phyloP scores from a whole-genome alignment of 2,329 filamentous ascomycete genomes.

The Clonostachys rosea region DNA sequence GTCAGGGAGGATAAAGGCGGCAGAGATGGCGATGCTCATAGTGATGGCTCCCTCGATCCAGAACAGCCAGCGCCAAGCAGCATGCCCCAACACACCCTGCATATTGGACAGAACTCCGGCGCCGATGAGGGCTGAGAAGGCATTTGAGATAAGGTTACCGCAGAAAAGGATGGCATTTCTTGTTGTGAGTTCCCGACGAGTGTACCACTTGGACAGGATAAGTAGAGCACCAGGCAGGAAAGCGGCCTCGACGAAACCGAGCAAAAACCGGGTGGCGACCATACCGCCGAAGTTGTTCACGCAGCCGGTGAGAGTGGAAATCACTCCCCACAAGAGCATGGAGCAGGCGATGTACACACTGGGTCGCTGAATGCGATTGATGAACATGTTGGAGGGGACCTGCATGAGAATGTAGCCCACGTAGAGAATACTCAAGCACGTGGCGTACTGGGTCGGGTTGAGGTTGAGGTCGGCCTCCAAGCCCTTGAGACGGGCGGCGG shows the following conservation, averaged over 20 bases:
- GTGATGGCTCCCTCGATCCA: slow-evolving; percentile 52
- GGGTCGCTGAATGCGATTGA: slow-evolving; percentile 36
- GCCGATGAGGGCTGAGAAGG: slow-evolving; percentile 54
- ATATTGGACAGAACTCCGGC: slow-evolving; percentile 56
- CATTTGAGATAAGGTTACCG: slow-evolving; percentile 54
- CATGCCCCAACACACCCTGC: slow-evolving; percentile 46
- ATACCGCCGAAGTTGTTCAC: slow-evolving; percentile 27
- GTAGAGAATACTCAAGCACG: slow-evolving; percentile 14
- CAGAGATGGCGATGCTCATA: slow-evolving; percentile 39
- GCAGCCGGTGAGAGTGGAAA: slow-evolving; percentile 26
- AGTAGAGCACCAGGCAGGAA: slow-evolving; percentile 32
- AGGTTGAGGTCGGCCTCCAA: slow-evolving; percentile 53
- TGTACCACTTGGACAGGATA: slow-evolving; percentile 25
- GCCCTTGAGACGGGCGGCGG: slow-evolving; percentile 60
- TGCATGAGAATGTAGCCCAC: slow-evolving; percentile 39
- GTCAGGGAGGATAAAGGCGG: slow-evolving; percentile 47
- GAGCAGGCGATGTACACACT: slow-evolving; percentile 32
- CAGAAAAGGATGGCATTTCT: slow-evolving; percentile 55
- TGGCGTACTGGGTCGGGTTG: slow-evolving; percentile 52
- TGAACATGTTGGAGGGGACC: slow-evolving; percentile 28
- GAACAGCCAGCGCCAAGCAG: slow-evolving; percentile 59
- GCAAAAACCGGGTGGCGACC: slow-evolving; percentile 27
- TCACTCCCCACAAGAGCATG: slow-evolving; percentile 33
- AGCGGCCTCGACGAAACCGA: slow-evolving; percentile 32
- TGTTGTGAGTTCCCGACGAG: slow-evolving; percentile 19